phyloP scores from a whole-genome alignment of 2,329 filamentous ascomycete genomes.

The Orbilia oligospora region DNA sequence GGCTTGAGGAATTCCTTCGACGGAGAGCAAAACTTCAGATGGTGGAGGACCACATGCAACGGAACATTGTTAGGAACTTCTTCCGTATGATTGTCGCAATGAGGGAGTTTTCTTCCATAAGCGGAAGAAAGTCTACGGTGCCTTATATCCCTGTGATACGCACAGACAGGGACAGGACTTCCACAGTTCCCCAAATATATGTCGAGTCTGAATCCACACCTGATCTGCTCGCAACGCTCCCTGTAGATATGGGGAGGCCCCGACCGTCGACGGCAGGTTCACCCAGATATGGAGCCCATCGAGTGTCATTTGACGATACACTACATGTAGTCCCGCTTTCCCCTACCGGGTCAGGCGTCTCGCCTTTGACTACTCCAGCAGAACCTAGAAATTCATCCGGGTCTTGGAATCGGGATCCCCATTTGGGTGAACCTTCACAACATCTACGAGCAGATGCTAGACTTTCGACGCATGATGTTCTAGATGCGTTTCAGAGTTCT shows the following conservation, averaged over 20 bases:
- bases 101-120: slow-evolving; percentile 61
- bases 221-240: slow-evolving; percentile 36
- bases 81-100: slow-evolving; percentile 80
- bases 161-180: slow-evolving; percentile 49
- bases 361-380: slow-evolving; percentile 61
- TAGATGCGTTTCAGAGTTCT: slow-evolving; percentile 62
- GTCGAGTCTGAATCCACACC: slow-evolving; percentile 58
- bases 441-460: slow-evolving; percentile 57
- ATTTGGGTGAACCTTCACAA: slow-evolving; percentile 33
- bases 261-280: slow-evolving; percentile 40
- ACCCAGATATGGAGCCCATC: slow-evolving; percentile 23
- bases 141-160: slow-evolving; percentile 57
- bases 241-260: slow-evolving; percentile 5
- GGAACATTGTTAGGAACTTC: slow-evolving; percentile 91
- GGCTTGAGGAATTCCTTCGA: slow-evolving; percentile 92
- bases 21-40: slow-evolving; percentile 90
- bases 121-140: slow-evolving; percentile 60
- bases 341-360: slow-evolving; percentile 59
- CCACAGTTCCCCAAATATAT: slow-evolving; percentile 57
- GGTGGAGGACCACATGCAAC: slow-evolving; percentile 92
- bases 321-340: slow-evolving; percentile 49
- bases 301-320: slow-evolving; percentile 50
- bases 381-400: slow-evolving; percentile 32
- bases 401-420: slow-evolving; percentile 47
- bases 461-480: slow-evolving; percentile 62